Conservation (phyloP, 306 rosid species). For the Argentina anserina region DNA sequence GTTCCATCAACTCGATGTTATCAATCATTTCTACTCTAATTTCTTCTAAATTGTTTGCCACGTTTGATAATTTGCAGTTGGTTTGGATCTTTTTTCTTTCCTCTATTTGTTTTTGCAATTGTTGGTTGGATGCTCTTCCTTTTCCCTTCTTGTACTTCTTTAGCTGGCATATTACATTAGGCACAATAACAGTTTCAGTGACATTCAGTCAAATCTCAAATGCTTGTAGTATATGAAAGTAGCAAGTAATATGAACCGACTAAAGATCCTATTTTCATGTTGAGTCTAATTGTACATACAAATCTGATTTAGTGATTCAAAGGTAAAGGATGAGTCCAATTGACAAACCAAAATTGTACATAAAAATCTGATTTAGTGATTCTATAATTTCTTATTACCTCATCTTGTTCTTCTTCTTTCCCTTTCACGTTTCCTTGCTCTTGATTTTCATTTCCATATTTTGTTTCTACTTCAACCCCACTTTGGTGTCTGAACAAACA, state of each 20-base stretch:
- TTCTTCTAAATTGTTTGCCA: background rate
- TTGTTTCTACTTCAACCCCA: background rate
- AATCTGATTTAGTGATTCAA: too few species aligned
- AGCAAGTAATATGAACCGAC: too few species aligned
- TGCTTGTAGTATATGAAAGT: background rate
- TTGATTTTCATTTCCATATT: background rate
- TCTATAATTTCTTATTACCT: too few species aligned
- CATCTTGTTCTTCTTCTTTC: too few species aligned
- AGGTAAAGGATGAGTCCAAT: too few species aligned
- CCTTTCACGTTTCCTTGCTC: too few species aligned
- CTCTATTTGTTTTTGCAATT: background rate
- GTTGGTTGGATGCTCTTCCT: background rate
- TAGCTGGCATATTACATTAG: background rate
- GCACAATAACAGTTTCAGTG: background rate
- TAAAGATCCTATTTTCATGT: too few species aligned
- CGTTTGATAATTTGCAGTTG: background rate
- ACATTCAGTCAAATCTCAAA: background rate
- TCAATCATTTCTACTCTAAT: too few species aligned
- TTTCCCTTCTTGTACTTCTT: background rate
- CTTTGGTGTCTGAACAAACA: background rate
- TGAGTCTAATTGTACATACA: too few species aligned
- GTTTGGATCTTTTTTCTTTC: background rate
- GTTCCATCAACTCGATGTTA: background rate
- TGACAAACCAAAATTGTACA: too few species aligned
- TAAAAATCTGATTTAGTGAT: too few species aligned